Base-by-base conservation (phyloP, 768 basidiomycete species). In the Hydnum rufescens region DNA sequence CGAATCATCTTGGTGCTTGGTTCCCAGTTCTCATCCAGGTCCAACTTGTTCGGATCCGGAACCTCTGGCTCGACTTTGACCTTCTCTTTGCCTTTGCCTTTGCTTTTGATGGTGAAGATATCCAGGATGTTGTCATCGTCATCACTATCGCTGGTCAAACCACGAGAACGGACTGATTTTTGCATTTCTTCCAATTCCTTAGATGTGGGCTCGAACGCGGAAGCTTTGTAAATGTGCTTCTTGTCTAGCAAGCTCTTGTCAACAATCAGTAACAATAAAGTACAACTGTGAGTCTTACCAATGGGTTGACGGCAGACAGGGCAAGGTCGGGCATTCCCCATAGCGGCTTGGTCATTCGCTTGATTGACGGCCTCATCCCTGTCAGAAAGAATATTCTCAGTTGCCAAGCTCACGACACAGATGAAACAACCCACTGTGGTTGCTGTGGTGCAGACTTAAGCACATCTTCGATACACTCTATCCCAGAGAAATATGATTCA, bases 1-100 rank as follows among this genome's bases (percentile, higher is more conserved):
- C 23, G 44, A 51, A 74, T 77, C 79, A 82, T 82, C 68, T 82
- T 82, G 5, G 78, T 68, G 60, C 77, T 79, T 4, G 78, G 70
- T 61, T 80, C 77, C 55, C 80, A 53, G 16, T 55, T 31, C 6
- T 34, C 34, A 39, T 39, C 34, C 34, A 39, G 34, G 8, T 39
- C 19, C 8, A 39, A 19, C 19, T 39, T 19, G 19, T 39, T 39
- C 19, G 34, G 34, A n/a, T n/a, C n/a, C n/a, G n/a, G n/a, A n/a
- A n/a, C n/a, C n/a, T n/a, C n/a, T n/a, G n/a, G n/a, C 19, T 39
- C 34, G 34, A 19, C 34, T 39, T 39, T 39, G 34, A 19, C 34
- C 19, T 39, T 39, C 34, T 19, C 34, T 19, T 39, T 39, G 34
- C 34, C 34, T 39, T 39, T 39, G 19, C 8, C 8, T 8, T 39